Evolutionary conservation across 306 rosid genomes (phyloP), one percentile per base, ranked within the genome.

Genomic region (Mimosa pudica): DNA sequence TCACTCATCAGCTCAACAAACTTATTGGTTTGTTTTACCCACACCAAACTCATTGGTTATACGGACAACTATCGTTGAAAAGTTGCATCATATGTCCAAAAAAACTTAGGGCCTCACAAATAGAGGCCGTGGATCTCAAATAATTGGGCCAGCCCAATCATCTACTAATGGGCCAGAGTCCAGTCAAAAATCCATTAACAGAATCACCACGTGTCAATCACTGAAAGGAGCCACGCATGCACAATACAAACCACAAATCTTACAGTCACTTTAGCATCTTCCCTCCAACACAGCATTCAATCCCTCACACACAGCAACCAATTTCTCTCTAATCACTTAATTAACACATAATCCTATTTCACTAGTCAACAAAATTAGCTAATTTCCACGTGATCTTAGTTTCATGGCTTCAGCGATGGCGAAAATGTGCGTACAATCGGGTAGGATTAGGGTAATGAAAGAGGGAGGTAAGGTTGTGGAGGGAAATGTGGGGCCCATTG

Each of bases 401-500:
- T 16, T 57, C 55, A 89, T 90, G 97, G 87, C 89, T 54, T 80
- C 85, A 24, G n/a, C 70, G 52, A 79, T 78, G 65, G 18, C 88
- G 69, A 24, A 24, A 24, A 24, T 24, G 30, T 24, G 30, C 30
- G 87, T 86, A 0, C 89, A 87, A 0, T 32, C 88, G 48, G 90
- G 86, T 72, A 90, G 97, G 13, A 13, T 90, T 48, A 83, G 95
- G 82, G 77, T 87, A 54, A 80, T 91, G 52, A 95, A 91, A 77
- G 84, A 86, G 64, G 85, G 88, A 2, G 66, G 77, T 6, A 14
- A 71, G 4, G 75, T 73, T 33, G 41, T 55, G 2, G 87, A 72
- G 11, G 76, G 82, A 49, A 70, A 61, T 42, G 8, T 67, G 64
- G 98, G 98, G 38, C 98, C 98, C 0, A 92, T 92, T 2, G 97